A percentile compares a stretch with the other conserved stretches of the same genome.
phyloP scores from a whole-genome alignment of 1,139 yeast genomes.

The Insectozyma bohioensis region DNA sequence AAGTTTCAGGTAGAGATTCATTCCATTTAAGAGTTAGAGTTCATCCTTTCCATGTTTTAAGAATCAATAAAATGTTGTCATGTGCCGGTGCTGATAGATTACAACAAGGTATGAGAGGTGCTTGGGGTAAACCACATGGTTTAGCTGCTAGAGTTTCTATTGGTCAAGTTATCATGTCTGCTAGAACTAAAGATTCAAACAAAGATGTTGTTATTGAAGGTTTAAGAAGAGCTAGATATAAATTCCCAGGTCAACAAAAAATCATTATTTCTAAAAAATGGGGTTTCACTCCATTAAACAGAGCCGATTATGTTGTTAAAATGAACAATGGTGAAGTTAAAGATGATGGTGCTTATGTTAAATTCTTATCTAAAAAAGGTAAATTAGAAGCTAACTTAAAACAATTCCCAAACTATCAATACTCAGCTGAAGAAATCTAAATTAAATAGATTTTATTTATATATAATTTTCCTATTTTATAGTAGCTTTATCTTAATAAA shows the following conservation, averaged over 20 bases:
- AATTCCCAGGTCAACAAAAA: slow-evolving; percentile 99
- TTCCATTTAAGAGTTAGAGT: slow-evolving; percentile 99
- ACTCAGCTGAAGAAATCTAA: slow-evolving; percentile 31
- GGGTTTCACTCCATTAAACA: slow-evolving; percentile 99
- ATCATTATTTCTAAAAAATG: slow-evolving; percentile 98
- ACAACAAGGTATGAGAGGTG: slow-evolving; percentile 99
- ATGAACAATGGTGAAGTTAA: slow-evolving; percentile 97
- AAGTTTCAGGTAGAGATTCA: slow-evolving; percentile 96
- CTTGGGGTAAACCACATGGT: slow-evolving; percentile 99
- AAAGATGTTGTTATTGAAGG: slow-evolving; percentile 97
- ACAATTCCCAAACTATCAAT: slow-evolving; percentile 92
- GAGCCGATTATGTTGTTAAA: slow-evolving; percentile 93
- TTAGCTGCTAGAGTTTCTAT: slow-evolving; percentile 98
- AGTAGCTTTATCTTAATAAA: too few species aligned
- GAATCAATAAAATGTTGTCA: slow-evolving; percentile 99
- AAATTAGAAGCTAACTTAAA: slow-evolving; percentile 86
- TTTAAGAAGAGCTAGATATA: slow-evolving; percentile 99
- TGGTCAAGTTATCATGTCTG: slow-evolving; percentile 98
- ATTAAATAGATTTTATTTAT: background rate
- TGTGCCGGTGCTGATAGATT: slow-evolving; percentile 99
- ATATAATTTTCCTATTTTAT: too few species aligned
- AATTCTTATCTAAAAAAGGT: slow-evolving; percentile 97
- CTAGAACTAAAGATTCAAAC: slow-evolving; percentile 98
- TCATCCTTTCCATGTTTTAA: slow-evolving; percentile 99
- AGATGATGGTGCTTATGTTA: slow-evolving; percentile 99